These are phyloP conservation scores for Kuraishia hungarica DNA, from an alignment of 805 yeast genomes.

Conservation along the genomic window DNA sequence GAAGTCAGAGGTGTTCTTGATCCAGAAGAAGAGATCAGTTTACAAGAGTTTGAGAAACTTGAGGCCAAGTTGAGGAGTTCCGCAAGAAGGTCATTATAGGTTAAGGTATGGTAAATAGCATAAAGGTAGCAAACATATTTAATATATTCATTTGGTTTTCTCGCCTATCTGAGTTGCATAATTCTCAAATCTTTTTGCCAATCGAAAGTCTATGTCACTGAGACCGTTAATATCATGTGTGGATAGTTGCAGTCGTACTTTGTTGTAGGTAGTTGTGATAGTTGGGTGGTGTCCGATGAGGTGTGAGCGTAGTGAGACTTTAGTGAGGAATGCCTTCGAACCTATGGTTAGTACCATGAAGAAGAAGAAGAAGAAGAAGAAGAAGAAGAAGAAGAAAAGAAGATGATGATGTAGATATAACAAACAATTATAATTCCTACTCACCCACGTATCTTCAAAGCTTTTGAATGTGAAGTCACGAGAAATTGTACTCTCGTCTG, in stretches of 20 bases:
- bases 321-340: slow-evolving; percentile 37
- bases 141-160: slow-evolving; percentile 1
- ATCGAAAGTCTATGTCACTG: slow-evolving; percentile 46
- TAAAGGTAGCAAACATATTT: background rate
- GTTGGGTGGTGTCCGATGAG: slow-evolving; percentile 64
- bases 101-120: too few relatives aligned
- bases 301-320: slow-evolving; percentile 50
- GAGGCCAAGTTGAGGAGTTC: slow-evolving; percentile 44
- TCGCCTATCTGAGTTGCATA: slow-evolving; percentile 13
- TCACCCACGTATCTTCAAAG: slow-evolving; percentile 55
- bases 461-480: slow-evolving; percentile 34
- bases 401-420: too few relatives aligned
- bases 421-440: too few relatives aligned
- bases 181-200: slow-evolving; percentile 41
- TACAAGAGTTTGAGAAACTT: slow-evolving; percentile 76
- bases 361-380: too few relatives aligned
- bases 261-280: slow-evolving; percentile 53
- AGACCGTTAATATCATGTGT: slow-evolving; percentile 57
- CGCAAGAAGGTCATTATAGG: background rate
- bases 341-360: background rate
- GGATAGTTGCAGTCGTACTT: slow-evolving; percentile 42
- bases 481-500: slow-evolving; percentile 10
- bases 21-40: slow-evolving; percentile 46
- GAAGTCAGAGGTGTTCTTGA: slow-evolving; percentile 35
- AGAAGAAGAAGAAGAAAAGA: too few relatives aligned